Evolutionary conservation across 495 filamentous ascomycete genomes (phyloP).

Genomic region (Aspergillus incahuasiensis): DNA sequence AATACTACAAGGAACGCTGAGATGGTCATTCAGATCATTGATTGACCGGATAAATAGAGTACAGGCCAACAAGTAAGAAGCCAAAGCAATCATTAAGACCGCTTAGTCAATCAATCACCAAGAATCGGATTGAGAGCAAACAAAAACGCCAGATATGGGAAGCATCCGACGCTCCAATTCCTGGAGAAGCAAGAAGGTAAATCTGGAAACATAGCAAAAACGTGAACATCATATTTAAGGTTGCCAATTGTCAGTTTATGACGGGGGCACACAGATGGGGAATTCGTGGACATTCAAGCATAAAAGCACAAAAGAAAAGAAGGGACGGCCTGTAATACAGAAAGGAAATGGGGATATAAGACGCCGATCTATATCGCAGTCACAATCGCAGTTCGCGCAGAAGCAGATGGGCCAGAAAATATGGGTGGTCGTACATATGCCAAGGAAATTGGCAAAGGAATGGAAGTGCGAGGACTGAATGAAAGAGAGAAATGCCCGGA

Average conservation of each 20-base stretch:
- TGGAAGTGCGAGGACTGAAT: neutral
- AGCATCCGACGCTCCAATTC: neutral
- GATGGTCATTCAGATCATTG: neutral
- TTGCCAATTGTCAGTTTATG: neutral
- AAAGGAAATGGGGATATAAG: neutral
- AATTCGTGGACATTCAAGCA: constrained; percentile 1
- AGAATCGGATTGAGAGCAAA: neutral
- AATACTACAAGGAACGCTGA: no score
- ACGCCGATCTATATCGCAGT: constrained; percentile 17
- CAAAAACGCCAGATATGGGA: neutral
- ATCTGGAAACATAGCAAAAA: constrained; percentile 6
- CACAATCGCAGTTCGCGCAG: neutral
- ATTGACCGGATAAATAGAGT: constrained; percentile 3
- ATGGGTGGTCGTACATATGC: constrained; percentile 16
- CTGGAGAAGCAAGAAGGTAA: neutral
- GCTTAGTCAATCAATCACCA: neutral
- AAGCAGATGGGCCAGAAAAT: constrained; percentile 9
- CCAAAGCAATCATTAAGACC: constrained; percentile 1
- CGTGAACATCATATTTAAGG: constrained; percentile 6
- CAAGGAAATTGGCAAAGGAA: constrained; percentile 2
- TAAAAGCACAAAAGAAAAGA: constrained; percentile 14
- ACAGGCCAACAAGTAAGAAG: neutral
- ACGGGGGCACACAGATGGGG: no score
- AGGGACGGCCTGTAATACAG: constrained; percentile 19
- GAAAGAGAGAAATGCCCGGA: constrained; percentile 3